Percentiles rank a stretch among this genome's conserved stretches.
These are phyloP conservation scores for Monosporozyma unispora DNA, from an alignment of 805 yeast species.

Conservation along the genomic window DNA sequence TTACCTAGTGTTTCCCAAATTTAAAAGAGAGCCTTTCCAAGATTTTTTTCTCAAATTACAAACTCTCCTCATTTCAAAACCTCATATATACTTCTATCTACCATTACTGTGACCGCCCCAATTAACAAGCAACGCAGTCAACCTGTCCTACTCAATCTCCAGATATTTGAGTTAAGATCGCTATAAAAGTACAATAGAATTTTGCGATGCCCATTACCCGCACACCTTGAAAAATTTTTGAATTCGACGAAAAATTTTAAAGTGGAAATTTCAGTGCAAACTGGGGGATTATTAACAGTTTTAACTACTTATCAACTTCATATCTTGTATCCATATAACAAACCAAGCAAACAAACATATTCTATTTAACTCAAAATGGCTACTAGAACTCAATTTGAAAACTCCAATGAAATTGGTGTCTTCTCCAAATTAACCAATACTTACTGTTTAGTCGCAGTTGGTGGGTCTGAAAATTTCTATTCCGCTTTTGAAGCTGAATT, in stretches of 20 bases:
- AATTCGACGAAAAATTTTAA: background rate
- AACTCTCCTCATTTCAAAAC: background rate
- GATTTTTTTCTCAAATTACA: background rate
- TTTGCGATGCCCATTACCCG: constrained; percentile 2
- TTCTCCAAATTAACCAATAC: constrained; percentile 93
- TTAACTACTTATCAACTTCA: background rate
- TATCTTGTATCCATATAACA: background rate
- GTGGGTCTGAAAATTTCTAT: constrained; percentile 82
- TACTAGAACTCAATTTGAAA: constrained; percentile 71
- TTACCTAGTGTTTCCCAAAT: background rate
- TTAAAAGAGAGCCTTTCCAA: background rate
- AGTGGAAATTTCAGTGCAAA: background rate
- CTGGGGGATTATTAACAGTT: background rate
- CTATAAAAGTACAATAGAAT: background rate
- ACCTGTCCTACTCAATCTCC: background rate
- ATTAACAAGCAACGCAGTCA: background rate
- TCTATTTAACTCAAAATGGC: constrained; percentile 38
- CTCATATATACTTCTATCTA: background rate
- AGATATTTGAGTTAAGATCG: background rate
- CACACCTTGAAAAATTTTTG: background rate
- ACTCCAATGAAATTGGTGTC: constrained; percentile 87
- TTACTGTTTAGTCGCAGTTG: constrained; percentile 91
- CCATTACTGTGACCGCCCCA: too few relatives aligned
- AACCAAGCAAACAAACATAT: constrained; percentile 2
- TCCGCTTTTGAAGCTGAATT: constrained; percentile 97